Percentiles rank a stretch among this genome's conserved stretches.
Evolutionary conservation across 352 stramenopile genomes (phyloP).

Genomic region (Phytophthora uliginosa): DNA sequence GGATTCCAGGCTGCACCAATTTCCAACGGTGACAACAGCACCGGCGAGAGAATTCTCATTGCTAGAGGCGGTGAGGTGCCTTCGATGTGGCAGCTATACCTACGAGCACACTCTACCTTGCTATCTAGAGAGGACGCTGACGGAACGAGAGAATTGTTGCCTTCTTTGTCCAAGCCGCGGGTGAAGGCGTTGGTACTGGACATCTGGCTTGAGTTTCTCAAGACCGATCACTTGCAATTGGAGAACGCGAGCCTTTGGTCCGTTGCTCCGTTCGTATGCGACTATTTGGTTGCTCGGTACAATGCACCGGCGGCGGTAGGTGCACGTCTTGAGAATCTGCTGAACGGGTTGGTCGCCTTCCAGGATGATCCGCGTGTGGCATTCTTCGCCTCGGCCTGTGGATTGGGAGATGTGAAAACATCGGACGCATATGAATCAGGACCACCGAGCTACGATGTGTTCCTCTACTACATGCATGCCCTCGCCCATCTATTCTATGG

Average conservation of each 20-base stretch:
- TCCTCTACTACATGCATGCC: slow-evolving; percentile 78
- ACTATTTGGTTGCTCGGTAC: slow-evolving; percentile 74
- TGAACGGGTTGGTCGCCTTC: slow-evolving; percentile 50
- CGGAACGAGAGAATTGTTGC: slow-evolving; percentile 21
- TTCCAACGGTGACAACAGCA: slow-evolving; percentile 17
- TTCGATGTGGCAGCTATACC: slow-evolving; percentile 51
- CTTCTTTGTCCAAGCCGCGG: slow-evolving; percentile 39
- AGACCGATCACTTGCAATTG: slow-evolving; percentile 66
- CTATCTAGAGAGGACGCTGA: slow-evolving; percentile 24
- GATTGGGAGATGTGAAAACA: slow-evolving; percentile 36
- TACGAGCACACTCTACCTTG: slow-evolving; percentile 33
- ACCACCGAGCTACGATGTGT: slow-evolving; percentile 60
- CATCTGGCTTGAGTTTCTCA: slow-evolving; percentile 83
- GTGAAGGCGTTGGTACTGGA: slow-evolving; percentile 67
- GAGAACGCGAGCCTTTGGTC: slow-evolving; percentile 63
- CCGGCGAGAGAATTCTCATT: slow-evolving; percentile 23
- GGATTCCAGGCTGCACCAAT: slow-evolving; percentile 6
- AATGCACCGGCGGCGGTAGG: slow-evolving; percentile 59
- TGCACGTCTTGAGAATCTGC: slow-evolving; percentile 61
- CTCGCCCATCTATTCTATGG: slow-evolving; percentile 74
- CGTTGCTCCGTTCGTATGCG: slow-evolving; percentile 75
- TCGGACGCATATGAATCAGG: slow-evolving; percentile 13
- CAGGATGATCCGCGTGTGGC: slow-evolving; percentile 62
- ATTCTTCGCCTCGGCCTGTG: slow-evolving; percentile 72
- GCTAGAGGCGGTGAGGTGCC: slow-evolving; percentile 38